phyloP scores from a whole-genome alignment of 305 asterid genomes.

The Solanum hybrid region DNA sequence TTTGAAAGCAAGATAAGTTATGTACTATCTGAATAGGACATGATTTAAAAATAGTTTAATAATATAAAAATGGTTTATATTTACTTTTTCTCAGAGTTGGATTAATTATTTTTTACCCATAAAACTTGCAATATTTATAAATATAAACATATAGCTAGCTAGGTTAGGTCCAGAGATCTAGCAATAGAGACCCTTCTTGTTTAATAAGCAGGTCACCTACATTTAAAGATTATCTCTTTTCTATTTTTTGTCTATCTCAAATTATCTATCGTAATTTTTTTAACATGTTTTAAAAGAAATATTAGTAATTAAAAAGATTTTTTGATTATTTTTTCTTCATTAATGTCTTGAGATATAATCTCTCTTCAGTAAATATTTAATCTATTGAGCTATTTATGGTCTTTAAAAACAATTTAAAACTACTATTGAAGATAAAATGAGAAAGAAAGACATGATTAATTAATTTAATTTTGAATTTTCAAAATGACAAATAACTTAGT shows the following conservation, averaged over 20 bases:
- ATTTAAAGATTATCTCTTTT: background rate
- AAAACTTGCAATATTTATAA: background rate
- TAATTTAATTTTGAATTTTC: background rate
- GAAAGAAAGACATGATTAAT: background rate
- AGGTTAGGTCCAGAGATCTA: background rate
- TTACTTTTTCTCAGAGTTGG: background rate
- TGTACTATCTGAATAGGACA: background rate
- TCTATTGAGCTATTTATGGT: background rate
- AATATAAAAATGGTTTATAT: background rate
- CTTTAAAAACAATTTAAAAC: background rate
- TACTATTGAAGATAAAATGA: background rate
- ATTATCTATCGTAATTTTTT: background rate
- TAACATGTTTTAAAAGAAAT: background rate
- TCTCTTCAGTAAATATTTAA: background rate
- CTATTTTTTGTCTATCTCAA: background rate
- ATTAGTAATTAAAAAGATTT: background rate
- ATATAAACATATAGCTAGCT: background rate
- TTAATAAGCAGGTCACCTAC: background rate
- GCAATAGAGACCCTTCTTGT: background rate
- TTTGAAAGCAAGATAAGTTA: background rate
- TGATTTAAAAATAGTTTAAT: background rate
- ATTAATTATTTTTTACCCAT: background rate
- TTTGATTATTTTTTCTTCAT: background rate
- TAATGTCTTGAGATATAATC: background rate
- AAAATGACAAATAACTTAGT: background rate